phyloP scores from a whole-genome alignment of 2,329 filamentous ascomycete species.

The Lasiodiplodia sp. region DNA sequence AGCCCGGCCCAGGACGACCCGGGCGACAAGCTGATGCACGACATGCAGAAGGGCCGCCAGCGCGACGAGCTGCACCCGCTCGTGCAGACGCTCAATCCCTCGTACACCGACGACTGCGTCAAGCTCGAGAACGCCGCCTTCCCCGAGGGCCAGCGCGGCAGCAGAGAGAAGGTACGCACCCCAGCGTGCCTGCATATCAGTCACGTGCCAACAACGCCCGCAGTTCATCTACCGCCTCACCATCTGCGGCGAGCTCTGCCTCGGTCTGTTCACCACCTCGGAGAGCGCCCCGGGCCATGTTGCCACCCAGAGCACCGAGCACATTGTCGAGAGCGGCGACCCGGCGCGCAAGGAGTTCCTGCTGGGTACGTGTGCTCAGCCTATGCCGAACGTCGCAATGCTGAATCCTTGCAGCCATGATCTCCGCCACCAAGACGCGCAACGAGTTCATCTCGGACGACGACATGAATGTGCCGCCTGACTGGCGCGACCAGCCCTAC shows the following conservation, averaged over 20 bases:
- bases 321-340: conserved; percentile 66
- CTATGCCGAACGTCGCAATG: neutral
- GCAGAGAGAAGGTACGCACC: conserved; percentile 63
- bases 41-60: conserved; percentile 42
- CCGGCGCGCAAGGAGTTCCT: conserved; percentile 68
- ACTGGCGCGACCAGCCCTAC: conserved; percentile 63
- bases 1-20: conserved; percentile 30
- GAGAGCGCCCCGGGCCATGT: conserved; percentile 53
- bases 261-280: conserved; percentile 77
- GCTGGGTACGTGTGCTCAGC: conserved; percentile 49
- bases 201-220: conserved; percentile 15
- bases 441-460: conserved; percentile 71
- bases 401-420: conserved; percentile 61
- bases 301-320: conserved; percentile 62
- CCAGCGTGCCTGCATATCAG: conserved; percentile 23
- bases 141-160: conserved; percentile 63
- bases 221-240: conserved; percentile 80
- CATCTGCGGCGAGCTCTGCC: conserved; percentile 75
- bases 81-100: conserved; percentile 73
- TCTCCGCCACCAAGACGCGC: conserved; percentile 75
- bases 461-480: conserved; percentile 75
- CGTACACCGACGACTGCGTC: conserved; percentile 69
- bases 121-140: conserved; percentile 65
- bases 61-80: conserved; percentile 73
- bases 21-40: conserved; percentile 32